Base-by-base conservation (phyloP, 2,329 filamentous ascomycete genomes). In the Cercospora sp. region DNA sequence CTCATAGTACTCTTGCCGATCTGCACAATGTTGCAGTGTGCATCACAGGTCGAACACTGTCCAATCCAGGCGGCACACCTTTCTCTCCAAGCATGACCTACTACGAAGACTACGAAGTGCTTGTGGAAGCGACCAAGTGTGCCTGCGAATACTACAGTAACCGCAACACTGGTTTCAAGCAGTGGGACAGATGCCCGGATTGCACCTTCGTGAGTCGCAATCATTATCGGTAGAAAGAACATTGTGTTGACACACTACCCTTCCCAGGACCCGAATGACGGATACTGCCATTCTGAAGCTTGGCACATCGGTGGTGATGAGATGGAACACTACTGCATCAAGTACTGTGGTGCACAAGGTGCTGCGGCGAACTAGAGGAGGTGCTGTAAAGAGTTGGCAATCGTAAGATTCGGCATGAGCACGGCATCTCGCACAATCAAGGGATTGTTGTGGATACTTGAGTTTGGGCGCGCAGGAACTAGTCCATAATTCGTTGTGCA, bases 251-350 rank as follows among this genome's bases (percentile, higher is more conserved):
- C 55, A 26, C 9, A 26, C 12, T 34, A 1, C 5, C 21, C 10
- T 37, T 43, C 5, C 7, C 12, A 61, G 59, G 26, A 62, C 40
- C 3, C 40, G 13, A 21, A 62, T 16, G 40, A 49, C 8, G 24
- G 37, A 32, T 24, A 49, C 12, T 67, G 65, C 30, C 53, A 59
- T 16, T 64, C 65, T 10, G 51, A 28, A 5, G 61, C 3, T 9
- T 59, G 61, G 65, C 65, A 67, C 37, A 67, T 67, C 21, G 65
- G 65, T n/a, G 65, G 65, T n/a, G 65, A 67, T 28, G 65, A 67
- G 65, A 67, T 67, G 61, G n/a, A 59, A 6, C 37, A 60, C 37
- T 67, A 67, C 21, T 67, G 65, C 43, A 63, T 13, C 34, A 67
- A 67, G 51, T 67, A 64, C 30, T 67, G 65, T 60, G 65, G 61